Base-by-base conservation (phyloP, 2,329 filamentous ascomycete species). In the Beauveria bassiana region DNA sequence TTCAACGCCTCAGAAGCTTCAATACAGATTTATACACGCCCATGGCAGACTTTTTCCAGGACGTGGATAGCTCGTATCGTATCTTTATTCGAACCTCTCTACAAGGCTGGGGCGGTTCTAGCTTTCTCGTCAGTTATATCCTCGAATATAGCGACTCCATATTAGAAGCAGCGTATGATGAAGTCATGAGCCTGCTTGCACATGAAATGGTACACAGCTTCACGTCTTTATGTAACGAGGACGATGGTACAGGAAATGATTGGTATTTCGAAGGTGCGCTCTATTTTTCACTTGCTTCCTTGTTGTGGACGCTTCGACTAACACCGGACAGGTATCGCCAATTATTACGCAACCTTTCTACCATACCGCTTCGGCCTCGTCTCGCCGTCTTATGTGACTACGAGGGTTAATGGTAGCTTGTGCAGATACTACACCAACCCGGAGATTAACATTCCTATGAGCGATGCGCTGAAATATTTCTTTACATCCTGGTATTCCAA, bases 171-270 rank as follows among this genome's bases (percentile, higher is more conserved):
- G 38, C 50, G 43, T 58, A 65, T 20, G 54, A 66, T 7, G 28
- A 52, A 14, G 47, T 64, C 12, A 50, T 51, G 14, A 18, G 34
- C 5, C 16, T 64, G 18, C 61, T 65, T n/a, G 64, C 60, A 5
- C 64, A 66, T 31, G 62, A 64, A 51, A 66, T 66, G 63, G 56
- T 66, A 3, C 63, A 65, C 34, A 64, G 63, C 57, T 65, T 64
- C 46, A 60, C 61, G 3, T 10, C 2, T n/a, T 43, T 63, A 6
- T 46, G 43, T 16, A 31, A 47, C 14, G 63, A 65, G 26, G 63
- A 64, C 5, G 58, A 62, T 14, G 63, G 61, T 3, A 38, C 61
- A 12, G 63, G 65, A 14, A 66, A 65, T 28, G 57, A 50, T 8
- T 66, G 64, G 64, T 65, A 57, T 18, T 55, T 55, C n/a, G 58